phyloP scores from a whole-genome alignment of 1,139 yeast species.

The Candida glucosophila region DNA sequence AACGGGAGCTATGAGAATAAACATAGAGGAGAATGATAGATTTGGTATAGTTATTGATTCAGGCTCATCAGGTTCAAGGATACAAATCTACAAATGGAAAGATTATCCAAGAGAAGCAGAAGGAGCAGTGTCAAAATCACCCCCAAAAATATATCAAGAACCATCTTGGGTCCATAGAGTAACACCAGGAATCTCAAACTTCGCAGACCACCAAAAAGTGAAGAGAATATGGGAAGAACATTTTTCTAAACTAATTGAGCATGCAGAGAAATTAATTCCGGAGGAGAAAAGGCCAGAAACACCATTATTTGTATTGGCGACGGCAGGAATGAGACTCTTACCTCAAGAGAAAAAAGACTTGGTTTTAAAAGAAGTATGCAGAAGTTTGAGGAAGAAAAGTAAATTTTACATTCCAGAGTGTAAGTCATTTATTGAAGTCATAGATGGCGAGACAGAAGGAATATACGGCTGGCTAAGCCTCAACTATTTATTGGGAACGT shows the following conservation, averaged over 20 bases:
- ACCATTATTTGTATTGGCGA: slow-evolving; percentile 66
- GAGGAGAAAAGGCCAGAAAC: slow-evolving; percentile 42
- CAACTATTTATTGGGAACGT: slow-evolving; percentile 55
- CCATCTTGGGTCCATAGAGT: slow-evolving; percentile 53
- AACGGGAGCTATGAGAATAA: too few species aligned
- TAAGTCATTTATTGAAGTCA: slow-evolving; percentile 54
- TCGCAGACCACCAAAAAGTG: slow-evolving; percentile 29
- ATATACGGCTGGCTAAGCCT: slow-evolving; percentile 74
- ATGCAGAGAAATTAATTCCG: slow-evolving; percentile 57
- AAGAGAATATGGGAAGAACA: slow-evolving; percentile 53
- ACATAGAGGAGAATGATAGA: slow-evolving; percentile 10
- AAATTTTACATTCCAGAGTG: slow-evolving; percentile 45
- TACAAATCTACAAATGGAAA: slow-evolving; percentile 63
- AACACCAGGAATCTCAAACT: slow-evolving; percentile 65
- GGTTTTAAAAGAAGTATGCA: slow-evolving; percentile 45
- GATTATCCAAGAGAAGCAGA: too few species aligned
- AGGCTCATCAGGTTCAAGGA: slow-evolving; percentile 75
- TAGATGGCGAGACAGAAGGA: slow-evolving; percentile 79
- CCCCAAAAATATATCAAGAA: slow-evolving; percentile 55
- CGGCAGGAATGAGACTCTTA: slow-evolving; percentile 76
- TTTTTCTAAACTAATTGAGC: slow-evolving; percentile 43
- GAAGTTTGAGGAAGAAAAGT: slow-evolving; percentile 37
- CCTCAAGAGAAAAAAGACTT: slow-evolving; percentile 36
- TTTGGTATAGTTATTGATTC: slow-evolving; percentile 76
- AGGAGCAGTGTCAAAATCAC: slow-evolving; percentile 28